Percentiles rank a stretch among this genome's conserved stretches.
Evolutionary conservation across 2,329 filamentous ascomycete genomes (phyloP).

Genomic region (Ceratocystis eucalypticola): DNA sequence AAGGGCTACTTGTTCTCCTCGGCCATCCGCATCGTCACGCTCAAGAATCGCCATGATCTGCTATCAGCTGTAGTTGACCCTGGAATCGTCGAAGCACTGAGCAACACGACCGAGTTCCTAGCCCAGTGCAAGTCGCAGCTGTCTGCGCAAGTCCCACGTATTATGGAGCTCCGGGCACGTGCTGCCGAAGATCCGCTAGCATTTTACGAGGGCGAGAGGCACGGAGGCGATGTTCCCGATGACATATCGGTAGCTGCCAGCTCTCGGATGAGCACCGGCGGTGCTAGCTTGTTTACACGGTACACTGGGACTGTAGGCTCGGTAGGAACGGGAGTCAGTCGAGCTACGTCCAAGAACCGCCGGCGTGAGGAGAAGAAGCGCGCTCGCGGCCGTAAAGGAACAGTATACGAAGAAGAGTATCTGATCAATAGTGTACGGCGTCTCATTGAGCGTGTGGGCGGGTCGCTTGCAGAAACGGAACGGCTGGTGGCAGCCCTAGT

Average conservation of each 20-base stretch:
- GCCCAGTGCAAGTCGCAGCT: slow-evolving; percentile 86
- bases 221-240: slow-evolving; percentile 64
- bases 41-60: slow-evolving; percentile 46
- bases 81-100: slow-evolving; percentile 67
- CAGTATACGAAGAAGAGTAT: slow-evolving; percentile 96
- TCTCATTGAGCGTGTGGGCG: slow-evolving; percentile 69
- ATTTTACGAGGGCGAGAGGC: slow-evolving; percentile 70
- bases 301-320: slow-evolving; percentile 71
- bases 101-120: slow-evolving; percentile 74
- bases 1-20: slow-evolving; percentile 78
- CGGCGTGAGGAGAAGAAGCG: slow-evolving; percentile 88
- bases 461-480: slow-evolving; percentile 56
- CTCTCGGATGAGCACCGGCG: slow-evolving; percentile 60
- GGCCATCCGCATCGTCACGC: slow-evolving; percentile 63
- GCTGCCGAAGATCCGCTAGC: slow-evolving; percentile 74
- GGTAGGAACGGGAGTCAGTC: slow-evolving; percentile 56
- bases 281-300: slow-evolving; percentile 79
- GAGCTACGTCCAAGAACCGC: slow-evolving; percentile 77
- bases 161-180: slow-evolving; percentile 66
- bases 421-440: slow-evolving; percentile 75
- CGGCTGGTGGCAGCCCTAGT: slow-evolving; percentile 64
- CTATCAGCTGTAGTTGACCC: slow-evolving; percentile 58
- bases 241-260: slow-evolving; percentile 78
- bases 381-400: slow-evolving; percentile 87
- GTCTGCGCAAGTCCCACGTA: slow-evolving; percentile 68